Evolutionary conservation across 768 basidiomycete species (phyloP).

Genomic region (Obba rivulosa): DNA sequence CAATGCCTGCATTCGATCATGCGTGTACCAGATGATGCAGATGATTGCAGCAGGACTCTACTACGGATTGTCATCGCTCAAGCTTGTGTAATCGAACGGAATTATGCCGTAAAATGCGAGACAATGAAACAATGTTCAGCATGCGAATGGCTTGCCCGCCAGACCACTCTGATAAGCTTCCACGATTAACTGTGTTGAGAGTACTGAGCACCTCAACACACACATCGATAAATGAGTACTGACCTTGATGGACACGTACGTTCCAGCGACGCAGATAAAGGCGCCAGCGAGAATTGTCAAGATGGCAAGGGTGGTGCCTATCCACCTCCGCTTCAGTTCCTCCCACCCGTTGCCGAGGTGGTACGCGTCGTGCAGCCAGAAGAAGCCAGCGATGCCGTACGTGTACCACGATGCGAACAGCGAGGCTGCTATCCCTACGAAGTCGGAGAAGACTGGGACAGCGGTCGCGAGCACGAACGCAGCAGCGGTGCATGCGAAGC

Average conservation of each 20-base stretch:
- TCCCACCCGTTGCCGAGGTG: conserved; percentile 33
- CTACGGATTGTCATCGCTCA: too few species aligned
- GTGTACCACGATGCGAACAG: conserved; percentile 59
- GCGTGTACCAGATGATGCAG: too few species aligned
- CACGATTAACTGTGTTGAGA: conserved; percentile 38
- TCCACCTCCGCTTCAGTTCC: conserved; percentile 26
- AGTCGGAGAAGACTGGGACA: conserved; percentile 51
- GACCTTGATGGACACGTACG: conserved; percentile 48
- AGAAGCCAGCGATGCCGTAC: conserved; percentile 48
- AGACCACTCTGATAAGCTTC: conserved; percentile 37
- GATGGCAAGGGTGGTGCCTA: conserved; percentile 32
- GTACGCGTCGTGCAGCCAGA: conserved; percentile 47
- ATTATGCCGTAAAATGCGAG: too few species aligned
- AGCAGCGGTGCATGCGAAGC: conserved; percentile 33
- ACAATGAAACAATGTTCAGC: too few species aligned
- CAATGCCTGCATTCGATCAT: too few species aligned
- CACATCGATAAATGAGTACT: conserved; percentile 4
- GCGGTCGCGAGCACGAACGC: conserved; percentile 45
- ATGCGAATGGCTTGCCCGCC: conserved; percentile 44
- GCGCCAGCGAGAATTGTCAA: conserved; percentile 42
- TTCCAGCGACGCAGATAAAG: conserved; percentile 49
- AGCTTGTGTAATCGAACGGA: too few species aligned
- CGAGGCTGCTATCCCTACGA: conserved; percentile 48
- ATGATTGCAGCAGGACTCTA: too few species aligned
- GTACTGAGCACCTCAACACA: background rate